Conservation (phyloP, 345 rosid genomes). For the Murraya paniculata region DNA sequence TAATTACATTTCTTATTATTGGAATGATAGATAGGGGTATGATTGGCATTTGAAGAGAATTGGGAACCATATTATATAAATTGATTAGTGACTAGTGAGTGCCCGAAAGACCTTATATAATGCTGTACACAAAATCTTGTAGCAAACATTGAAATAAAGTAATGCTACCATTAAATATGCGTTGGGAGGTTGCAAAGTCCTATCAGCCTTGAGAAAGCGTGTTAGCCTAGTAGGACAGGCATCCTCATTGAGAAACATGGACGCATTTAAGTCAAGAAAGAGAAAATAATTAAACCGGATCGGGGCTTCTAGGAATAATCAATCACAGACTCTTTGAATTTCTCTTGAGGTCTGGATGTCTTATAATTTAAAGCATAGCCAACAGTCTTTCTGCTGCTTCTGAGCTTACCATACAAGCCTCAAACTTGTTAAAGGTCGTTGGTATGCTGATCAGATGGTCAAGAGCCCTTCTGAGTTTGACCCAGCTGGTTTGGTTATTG, state of each 20-base stretch:
- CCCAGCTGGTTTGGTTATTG: neutral
- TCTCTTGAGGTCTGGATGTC: neutral
- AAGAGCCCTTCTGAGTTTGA: neutral
- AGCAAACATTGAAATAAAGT: neutral
- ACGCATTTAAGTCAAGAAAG: slow-evolving; percentile 49
- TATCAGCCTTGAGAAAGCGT: slow-evolving; percentile 29
- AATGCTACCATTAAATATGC: neutral
- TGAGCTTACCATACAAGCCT: neutral
- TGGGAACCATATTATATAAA: neutral
- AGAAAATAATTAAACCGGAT: slow-evolving; percentile 3
- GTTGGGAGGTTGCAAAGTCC: slow-evolving; percentile 15
- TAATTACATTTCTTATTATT: no score
- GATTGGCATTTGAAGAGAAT: neutral
- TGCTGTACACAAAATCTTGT: neutral
- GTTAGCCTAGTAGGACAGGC: slow-evolving; percentile 46
- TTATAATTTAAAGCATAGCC: neutral
- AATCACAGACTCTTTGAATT: slow-evolving; percentile 17
- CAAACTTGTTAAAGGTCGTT: no score
- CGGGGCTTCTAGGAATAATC: slow-evolving; percentile 43
- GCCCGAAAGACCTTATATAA: neutral
- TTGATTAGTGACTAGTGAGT: neutral
- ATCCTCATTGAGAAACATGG: slow-evolving; percentile 47
- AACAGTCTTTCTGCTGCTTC: neutral
- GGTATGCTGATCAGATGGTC: neutral
- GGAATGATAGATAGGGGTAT: neutral